phyloP scores from a whole-genome alignment of 2,329 filamentous ascomycete genomes.

The Phialocephala subalpina region DNA sequence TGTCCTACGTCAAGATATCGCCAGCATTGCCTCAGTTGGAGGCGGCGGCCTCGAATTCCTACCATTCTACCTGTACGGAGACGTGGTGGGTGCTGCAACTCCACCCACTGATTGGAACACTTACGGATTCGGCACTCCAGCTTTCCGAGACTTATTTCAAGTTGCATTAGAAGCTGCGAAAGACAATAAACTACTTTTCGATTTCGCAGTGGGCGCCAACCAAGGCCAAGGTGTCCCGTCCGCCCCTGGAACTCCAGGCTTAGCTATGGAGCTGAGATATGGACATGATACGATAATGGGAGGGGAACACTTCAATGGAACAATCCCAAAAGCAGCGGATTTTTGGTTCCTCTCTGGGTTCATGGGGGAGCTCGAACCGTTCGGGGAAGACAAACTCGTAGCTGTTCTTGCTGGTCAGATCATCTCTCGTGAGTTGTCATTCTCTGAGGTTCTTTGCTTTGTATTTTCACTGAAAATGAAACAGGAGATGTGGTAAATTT shows the following conservation, averaged over 20 bases:
- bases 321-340: slow-evolving; percentile 5
- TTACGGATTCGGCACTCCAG: slow-evolving; percentile 6
- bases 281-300: slow-evolving; percentile 5
- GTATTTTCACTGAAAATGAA: background rate
- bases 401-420: slow-evolving; percentile 5
- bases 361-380: slow-evolving; percentile 2
- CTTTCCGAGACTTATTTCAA: background rate
- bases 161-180: slow-evolving; percentile 1
- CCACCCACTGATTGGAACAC: background rate
- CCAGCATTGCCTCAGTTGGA: background rate
- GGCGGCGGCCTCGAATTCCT: background rate
- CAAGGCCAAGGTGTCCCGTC: background rate
- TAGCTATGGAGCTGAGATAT: slow-evolving; percentile 7
- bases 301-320: background rate
- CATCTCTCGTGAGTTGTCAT: background rate
- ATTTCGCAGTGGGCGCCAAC: slow-evolving; percentile 1
- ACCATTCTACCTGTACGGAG: background rate
- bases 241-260: background rate
- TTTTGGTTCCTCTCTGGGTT: slow-evolving; percentile 7
- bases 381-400: slow-evolving; percentile 5
- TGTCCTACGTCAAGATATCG: background rate
- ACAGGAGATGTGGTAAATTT: background rate
- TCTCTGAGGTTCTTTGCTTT: background rate
- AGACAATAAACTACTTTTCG: slow-evolving; percentile 1
- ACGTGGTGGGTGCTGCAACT: background rate